Evolutionary conservation across 768 basidiomycete genomes (phyloP), one percentile per base, ranked within the genome.

Genomic region (Trametes cingulata): DNA sequence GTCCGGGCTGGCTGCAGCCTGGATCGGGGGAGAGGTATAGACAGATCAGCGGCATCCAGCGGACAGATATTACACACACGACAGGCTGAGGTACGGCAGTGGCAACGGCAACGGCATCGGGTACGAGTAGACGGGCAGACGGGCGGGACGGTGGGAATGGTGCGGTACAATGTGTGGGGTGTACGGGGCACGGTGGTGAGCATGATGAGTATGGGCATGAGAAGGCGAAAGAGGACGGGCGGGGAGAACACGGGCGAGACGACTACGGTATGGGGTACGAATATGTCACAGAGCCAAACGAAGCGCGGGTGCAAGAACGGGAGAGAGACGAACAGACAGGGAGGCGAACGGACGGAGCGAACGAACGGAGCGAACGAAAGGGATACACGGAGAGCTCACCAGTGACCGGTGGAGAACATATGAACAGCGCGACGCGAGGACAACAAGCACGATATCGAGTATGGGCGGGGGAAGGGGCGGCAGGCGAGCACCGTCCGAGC

Each of bases 61-160:
- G 48, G 20, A 37, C 49, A 51, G 35, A 51, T 51, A 51, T 51
- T 51, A 51, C 49, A 51, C 29, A 33, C 29, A 37, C 35, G 20
- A 35, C 49, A 22, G 49, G 35, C 49, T 33, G 24, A 45, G 43
- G 22, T 10, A 24, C 8, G 43, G 7, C 8, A 45, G 25, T 2
- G 3, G 43, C 43, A 7, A 24, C 8, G 43, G 7, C 8, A 45
- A 45, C 8, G 3, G 43, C 43, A 7, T 4, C 6, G 43, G 52
- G 29, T 6, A 6, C 22, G 27, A 7, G 25, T 15, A 9, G 27
- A n/a, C 47, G 27, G 47, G 13, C 46, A 9, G 48, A n/a, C 48
- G 20, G 42, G 19, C 42, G 13, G 42, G 42, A 10, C 12, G 8
- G 19, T 9, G 42, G 41, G 42, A 43, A 22, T 43, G 42, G 42